Evolutionary conservation across 2,329 filamentous ascomycete genomes (phyloP), one percentile per base, ranked within the genome.

Genomic region (Ophiostoma ips): DNA sequence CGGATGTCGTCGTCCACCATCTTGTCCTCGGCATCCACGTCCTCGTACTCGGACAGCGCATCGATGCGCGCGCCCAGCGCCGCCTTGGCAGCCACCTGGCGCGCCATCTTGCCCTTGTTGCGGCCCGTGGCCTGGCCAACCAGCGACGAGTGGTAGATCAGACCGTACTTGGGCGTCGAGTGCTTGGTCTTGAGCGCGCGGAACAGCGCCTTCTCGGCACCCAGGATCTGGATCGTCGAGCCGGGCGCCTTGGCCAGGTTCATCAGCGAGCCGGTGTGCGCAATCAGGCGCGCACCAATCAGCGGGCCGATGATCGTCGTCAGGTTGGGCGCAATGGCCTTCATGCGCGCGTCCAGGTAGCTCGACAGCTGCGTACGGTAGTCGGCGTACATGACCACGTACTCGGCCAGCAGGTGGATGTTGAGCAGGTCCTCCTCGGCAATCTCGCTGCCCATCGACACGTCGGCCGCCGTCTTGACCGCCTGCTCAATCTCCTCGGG

Each of bases 31-130:
- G 83, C 79, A 53, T 78, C 79, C 50, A 83, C 80, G 53, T 78
- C 79, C 51, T 83, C 78, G 73, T 84, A 87, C 55, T 89, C 84
- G 49, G 82, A 81, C 41, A 94, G 76, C 28, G 92, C 87, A 66
- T 98, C 92, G 46, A 95, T 85, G 69, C 92, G 88, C 46, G 95
- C 75, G 73, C 89, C 89, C 47, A 98, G 79, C 24, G 92, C 87
- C 44, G 90, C 82, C 75, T 96, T 96, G 58, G 90, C 84, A 46
- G 92, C 85, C 54, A 98, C 77, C 74, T 95, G 88, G 76, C 92
- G 87, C 38, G 92, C 92, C 63, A 98, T 95, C 76, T 98, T 98
- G 61, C 92, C 92, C 82, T 98, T 98, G 75, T 96, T 96, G 73
- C 87, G 90, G 61, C 92, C 92, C 18, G 87, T 94, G 30, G 92